Base-by-base conservation (phyloP, 164 flowering plant species). In the Chloranthus sessilifolius region DNA sequence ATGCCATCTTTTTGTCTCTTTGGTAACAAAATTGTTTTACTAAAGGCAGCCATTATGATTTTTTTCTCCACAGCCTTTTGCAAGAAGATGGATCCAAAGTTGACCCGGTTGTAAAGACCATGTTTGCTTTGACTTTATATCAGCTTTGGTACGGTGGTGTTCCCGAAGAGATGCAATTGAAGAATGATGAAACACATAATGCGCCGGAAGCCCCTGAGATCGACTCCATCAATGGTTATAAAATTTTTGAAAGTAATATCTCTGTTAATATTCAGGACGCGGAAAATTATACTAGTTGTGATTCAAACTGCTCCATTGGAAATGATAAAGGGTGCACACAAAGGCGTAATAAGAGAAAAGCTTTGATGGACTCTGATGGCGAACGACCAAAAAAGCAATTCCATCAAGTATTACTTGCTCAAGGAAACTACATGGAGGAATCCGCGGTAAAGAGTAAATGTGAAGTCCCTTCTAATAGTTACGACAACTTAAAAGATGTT, bases 61-160 rank as follows among this genome's bases (percentile, higher is more conserved):
- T 36, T 34, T 50, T 50, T 43, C 49, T 51, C 55, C 27, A 48
- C 73, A 88, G 94, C 55, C 60, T 82, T 38, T 49, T 56, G 67
- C 82, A 76, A 59, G 69, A 67, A 29, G 24, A 28, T 20, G 74
- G 65, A 10, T 61, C 48, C 58, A 69, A 40, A 33, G 63, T 33
- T 20, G 73, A 74, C 43, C 77, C 85, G 41, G 14, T 62, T 44
- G 52, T 71, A 47, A 72, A 81, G 66, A 47, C 81, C 74, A 52
- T 87, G 58, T 43, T 78, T 37, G 95, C 90, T 2, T 56, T 84
- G 70, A 64, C 81, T 47, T 78, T 63, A 52, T 81, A 58, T 66
- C 67, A 81, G 59, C 53, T 72, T n/a, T 90, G 89, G 95, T 80
- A 74, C 68, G 61, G 74, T 17, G 48, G 57, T 25, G 45, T 82